Base-by-base conservation (phyloP, 352 stramenopile genomes). In the Detonula confervacea region DNA sequence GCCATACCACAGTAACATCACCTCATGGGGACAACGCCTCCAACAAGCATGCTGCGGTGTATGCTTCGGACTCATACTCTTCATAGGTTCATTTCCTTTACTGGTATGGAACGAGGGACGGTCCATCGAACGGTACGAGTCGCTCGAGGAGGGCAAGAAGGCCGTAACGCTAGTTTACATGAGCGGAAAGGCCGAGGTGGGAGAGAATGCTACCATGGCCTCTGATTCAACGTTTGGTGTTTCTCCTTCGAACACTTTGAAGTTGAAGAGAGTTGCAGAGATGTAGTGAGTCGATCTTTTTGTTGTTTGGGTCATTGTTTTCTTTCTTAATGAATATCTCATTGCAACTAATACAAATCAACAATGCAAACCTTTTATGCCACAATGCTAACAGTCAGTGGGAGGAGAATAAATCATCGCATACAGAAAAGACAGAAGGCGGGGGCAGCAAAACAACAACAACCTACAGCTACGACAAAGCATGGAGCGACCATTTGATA, bases 51-150 rank as follows among this genome's bases (percentile, higher is more conserved):
- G 49, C 20, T 18, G 6, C 12, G 67, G 57, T 16, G 24, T 86
- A n/a, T 71, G 57, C 42, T 62, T 77, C 27, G 77, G 62, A 7
- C 14, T 68, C 0, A 11, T 85, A 24, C 18, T 86, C 0, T 64
- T 86, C 20, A 12, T 83, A 3, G 55, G 29, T 11, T 29, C 47
- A 0, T 83, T 83, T 52, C 22, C 29, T 7, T 20, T 83, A 0
- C 33, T 86, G 5, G 33, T 72, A 5, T 86, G 56, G 56, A 86
- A 86, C 20, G 78, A 86, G 72, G 66, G 47, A 1, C 56, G 77
- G 25, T 25, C 68, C 8, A 59, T 86, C 5, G 46, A 61, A 12
- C 64, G 59, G 0, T 76, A 74, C 33, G 42, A 83, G 12, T 49
- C 73, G 8, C 46, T 86, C 18, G 27, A 83, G 4, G 73, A 86